Evolutionary conservation across 345 rosid species (phyloP).

Genomic region (Hibiscus trionum): DNA sequence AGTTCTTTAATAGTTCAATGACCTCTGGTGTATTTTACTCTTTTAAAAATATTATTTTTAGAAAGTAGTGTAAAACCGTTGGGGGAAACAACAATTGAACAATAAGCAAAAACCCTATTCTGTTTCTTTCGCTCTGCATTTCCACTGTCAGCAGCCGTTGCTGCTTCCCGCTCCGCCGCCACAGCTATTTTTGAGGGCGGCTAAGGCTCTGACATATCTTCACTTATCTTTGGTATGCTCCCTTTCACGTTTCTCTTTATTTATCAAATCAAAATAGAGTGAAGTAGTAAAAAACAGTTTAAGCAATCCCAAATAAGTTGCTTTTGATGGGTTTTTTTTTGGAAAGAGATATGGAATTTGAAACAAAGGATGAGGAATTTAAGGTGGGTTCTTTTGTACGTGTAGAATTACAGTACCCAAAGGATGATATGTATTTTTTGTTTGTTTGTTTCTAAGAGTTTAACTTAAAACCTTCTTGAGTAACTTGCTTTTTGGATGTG

Average conservation of each 20-base stretch:
- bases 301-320: neutral
- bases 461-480: neutral
- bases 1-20: too few species aligned
- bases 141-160: slow-evolving; percentile 4
- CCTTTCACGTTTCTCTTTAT: neutral
- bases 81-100: too few species aligned
- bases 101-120: neutral
- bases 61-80: too few species aligned
- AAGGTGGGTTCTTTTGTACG: neutral
- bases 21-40: too few species aligned
- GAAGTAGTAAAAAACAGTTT: neutral
- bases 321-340: neutral
- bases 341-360: neutral
- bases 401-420: neutral
- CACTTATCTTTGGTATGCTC: neutral
- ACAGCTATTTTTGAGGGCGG: neutral
- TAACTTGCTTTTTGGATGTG: neutral
- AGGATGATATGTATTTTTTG: neutral
- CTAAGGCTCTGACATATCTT: neutral
- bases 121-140: neutral
- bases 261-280: neutral
- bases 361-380: neutral
- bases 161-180: neutral
- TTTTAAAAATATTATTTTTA: too few species aligned
- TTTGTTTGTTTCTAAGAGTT: neutral